Conservation (phyloP, 2,329 filamentous ascomycete species). For the Claviceps pazoutovae region DNA sequence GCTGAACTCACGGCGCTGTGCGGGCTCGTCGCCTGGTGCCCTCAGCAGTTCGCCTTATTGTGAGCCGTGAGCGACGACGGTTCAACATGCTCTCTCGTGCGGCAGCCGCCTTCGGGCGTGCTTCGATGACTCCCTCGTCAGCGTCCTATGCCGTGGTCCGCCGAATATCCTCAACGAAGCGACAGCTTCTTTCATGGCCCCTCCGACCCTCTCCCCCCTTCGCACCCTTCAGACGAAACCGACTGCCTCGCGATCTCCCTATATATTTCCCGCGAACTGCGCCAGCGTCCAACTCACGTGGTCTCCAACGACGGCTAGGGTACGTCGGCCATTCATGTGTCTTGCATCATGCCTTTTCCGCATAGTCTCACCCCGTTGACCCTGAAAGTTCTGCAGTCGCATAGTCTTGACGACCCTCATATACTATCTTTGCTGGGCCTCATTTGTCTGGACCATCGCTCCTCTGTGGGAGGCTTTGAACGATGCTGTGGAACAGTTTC, state of each 20-base stretch:
- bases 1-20: background rate
- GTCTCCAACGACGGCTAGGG: constrained; percentile 4
- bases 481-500: no score
- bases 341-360: background rate
- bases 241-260: constrained; percentile 12
- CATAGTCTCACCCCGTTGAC: background rate
- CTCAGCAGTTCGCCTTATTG: background rate
- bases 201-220: constrained; percentile 8
- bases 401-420: constrained; percentile 19
- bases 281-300: background rate
- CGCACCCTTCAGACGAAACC: constrained; percentile 10
- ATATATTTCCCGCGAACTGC: constrained; percentile 19
- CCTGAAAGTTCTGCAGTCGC: constrained; percentile 9
- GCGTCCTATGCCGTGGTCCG: constrained; percentile 10
- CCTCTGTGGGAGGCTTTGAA: constrained; percentile 22
- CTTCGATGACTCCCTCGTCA: constrained; percentile 8
- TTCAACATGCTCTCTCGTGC: constrained; percentile 11
- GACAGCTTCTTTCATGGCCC: constrained; percentile 21
- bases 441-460: constrained; percentile 32
- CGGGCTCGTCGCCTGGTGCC: background rate
- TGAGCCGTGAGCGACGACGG: constrained; percentile 1
- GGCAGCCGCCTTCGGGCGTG: constrained; percentile 11
- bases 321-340: background rate
- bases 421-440: constrained; percentile 24
- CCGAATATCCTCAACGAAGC: background rate